Evolutionary conservation across 345 rosid species (phyloP).

Genomic region (Bruguiera sexangula): DNA sequence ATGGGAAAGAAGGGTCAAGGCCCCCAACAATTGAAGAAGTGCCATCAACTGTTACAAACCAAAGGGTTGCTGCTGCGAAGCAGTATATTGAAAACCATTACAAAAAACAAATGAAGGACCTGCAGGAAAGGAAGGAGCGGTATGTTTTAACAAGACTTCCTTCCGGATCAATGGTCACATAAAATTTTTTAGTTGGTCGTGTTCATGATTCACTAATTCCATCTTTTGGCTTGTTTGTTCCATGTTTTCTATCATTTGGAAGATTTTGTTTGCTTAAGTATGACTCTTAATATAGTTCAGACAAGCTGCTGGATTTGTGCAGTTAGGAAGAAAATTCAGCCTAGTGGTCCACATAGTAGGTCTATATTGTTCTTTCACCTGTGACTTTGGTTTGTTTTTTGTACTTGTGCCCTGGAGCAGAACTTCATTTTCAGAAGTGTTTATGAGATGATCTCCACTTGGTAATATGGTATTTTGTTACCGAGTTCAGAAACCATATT

Average conservation of each 20-base stretch:
- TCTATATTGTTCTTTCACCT: too few relatives aligned
- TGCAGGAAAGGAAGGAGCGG: slow-evolving; percentile 89
- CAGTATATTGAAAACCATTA: slow-evolving; percentile 96
- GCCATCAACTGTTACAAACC: slow-evolving; percentile 84
- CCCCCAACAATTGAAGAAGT: slow-evolving; percentile 65
- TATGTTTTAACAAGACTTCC: slow-evolving; percentile 33
- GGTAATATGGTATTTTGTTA: too few relatives aligned
- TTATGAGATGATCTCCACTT: too few relatives aligned
- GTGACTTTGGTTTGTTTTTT: too few relatives aligned
- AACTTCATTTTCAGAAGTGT: too few relatives aligned
- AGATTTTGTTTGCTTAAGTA: background rate
- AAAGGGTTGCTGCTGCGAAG: slow-evolving; percentile 92
- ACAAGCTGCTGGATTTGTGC: too few relatives aligned
- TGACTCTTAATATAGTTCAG: background rate
- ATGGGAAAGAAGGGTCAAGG: slow-evolving; percentile 58
- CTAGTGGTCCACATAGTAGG: too few relatives aligned
- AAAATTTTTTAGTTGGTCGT: background rate
- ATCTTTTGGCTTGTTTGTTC: background rate
- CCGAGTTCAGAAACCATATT: too few relatives aligned
- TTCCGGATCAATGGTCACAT: slow-evolving; percentile 10
- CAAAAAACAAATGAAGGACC: slow-evolving; percentile 82
- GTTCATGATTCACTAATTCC: background rate
- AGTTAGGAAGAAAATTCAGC: too few relatives aligned
- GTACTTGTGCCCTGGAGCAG: too few relatives aligned
- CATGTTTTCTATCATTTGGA: background rate